A percentile compares a stretch with the other conserved stretches of the same genome.
Conservation (phyloP, 2,329 filamentous ascomycete genomes). For the Pseudopyricularia javanii region DNA sequence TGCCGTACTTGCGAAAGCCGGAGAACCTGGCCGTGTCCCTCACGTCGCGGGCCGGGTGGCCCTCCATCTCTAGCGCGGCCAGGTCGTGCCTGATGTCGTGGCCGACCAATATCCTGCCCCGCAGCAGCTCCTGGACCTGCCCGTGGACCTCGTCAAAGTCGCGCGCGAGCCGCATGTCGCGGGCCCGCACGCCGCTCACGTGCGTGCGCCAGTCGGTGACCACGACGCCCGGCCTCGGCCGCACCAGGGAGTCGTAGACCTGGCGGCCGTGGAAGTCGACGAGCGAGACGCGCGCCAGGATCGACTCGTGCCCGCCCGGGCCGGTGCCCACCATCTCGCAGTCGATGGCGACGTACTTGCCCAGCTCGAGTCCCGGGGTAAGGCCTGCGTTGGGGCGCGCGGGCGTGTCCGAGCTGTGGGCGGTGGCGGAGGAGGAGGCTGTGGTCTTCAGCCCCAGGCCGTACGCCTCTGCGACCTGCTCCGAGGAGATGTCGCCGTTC, state of each 20-base stretch:
- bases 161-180: slow-evolving; percentile 58
- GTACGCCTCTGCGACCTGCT: slow-evolving; percentile 51
- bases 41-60: slow-evolving; percentile 63
- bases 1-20: slow-evolving; percentile 57
- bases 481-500: slow-evolving; percentile 47
- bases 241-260: slow-evolving; percentile 88
- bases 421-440: slow-evolving; percentile 33
- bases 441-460: slow-evolving; percentile 31
- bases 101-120: slow-evolving; percentile 64
- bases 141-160: slow-evolving; percentile 66
- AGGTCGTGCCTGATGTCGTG: slow-evolving; percentile 77
- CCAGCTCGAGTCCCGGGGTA: slow-evolving; percentile 51
- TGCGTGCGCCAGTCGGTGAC: slow-evolving; percentile 86
- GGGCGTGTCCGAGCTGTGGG: slow-evolving; percentile 19
- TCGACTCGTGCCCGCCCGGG: slow-evolving; percentile 55
- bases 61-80: slow-evolving; percentile 57
- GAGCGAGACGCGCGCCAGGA: slow-evolving; percentile 74
- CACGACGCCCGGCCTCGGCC: slow-evolving; percentile 57
- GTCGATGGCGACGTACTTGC: slow-evolving; percentile 87
- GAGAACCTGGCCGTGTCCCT: slow-evolving; percentile 74
- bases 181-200: slow-evolving; percentile 69
- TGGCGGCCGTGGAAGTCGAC: slow-evolving; percentile 91
- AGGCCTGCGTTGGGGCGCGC: slow-evolving; percentile 53
- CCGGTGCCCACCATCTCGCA: slow-evolving; percentile 97
- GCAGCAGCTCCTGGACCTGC: slow-evolving; percentile 56